Evolutionary conservation across 129 eudicot species (phyloP), one percentile per base, ranked within the genome.

Genomic region (Silybum marianum): DNA sequence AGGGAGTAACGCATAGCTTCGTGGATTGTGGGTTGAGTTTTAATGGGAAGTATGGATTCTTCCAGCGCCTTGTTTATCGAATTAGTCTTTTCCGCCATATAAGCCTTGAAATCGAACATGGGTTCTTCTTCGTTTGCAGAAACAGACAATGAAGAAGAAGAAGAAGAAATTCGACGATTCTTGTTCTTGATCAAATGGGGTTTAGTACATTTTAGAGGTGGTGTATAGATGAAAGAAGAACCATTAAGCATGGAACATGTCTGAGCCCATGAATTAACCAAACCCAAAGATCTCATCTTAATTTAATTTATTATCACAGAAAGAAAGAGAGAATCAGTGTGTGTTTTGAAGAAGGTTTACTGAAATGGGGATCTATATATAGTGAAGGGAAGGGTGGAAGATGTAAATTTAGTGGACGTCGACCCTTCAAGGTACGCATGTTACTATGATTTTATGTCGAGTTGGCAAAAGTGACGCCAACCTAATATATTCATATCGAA

Each of bases 1-100:
- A 92, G 79, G 1, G 93, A 89, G 80, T 92, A 89, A 18, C 92
- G 75, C 97, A 92, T 89, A 2, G 97, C 82, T 73, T 89, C 89
- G 69, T 90, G 97, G 62, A 92, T 88, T 69, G 18, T 86, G 10
- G 86, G 83, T 22, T 91, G 93, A 26, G 81, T 74, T 80, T 68
- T 84, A 0, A 92, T 25, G 1, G 82, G 4, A 40, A 91, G 3
- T 32, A 32, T 87, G 8, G 93, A 88, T 16, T 86, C 89, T 67
- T 89, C 93, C 5, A 91, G 58, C 3, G 97, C 93, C 19, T 82
- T 84, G 60, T 89, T 88, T 1, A 91, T 86, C 1, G 72, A 75
- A 80, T 46, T 76, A 10, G 87, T 92, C 62, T 91, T 89, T 4
- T 84, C 82, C 63, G 12, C 30, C 84, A 91, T 86, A 78, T 88